phyloP scores from a whole-genome alignment of 2,329 filamentous ascomycete species.

The Chaetoscypha palmicola region DNA sequence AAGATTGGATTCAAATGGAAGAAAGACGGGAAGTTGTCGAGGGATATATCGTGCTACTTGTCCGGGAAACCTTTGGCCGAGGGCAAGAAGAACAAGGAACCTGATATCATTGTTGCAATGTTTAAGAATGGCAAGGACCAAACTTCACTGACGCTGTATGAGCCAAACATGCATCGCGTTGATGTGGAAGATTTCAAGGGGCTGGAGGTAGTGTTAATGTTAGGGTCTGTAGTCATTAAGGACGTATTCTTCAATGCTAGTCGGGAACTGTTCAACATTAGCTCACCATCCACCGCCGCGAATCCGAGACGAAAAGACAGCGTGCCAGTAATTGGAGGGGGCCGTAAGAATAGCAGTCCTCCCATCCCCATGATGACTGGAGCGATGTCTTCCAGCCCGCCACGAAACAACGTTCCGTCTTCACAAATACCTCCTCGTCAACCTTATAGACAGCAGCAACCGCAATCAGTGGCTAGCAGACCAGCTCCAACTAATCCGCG shows the following conservation, averaged over 20 bases:
- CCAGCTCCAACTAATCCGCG: conserved; percentile 26
- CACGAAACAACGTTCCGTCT: conserved; percentile 12
- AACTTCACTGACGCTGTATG: conserved; percentile 73
- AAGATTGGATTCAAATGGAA: conserved; percentile 84
- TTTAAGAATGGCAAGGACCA: conserved; percentile 60
- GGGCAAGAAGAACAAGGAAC: conserved; percentile 77
- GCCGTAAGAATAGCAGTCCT: conserved; percentile 14
- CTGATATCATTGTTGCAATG: conserved; percentile 89
- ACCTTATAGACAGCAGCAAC: conserved; percentile 15
- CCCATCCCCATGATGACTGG: conserved; percentile 26
- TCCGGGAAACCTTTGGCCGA: conserved; percentile 64
- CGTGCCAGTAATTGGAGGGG: conserved; percentile 21
- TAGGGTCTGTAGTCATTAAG: conserved; percentile 56
- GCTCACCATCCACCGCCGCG: conserved; percentile 32
- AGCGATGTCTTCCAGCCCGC: conserved; percentile 11
- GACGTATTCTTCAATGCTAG: conserved; percentile 59
- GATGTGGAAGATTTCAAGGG: conserved; percentile 94
- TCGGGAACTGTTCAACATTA: conserved; percentile 72
- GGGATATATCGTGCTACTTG: conserved; percentile 83
- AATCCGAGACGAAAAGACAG: conserved; percentile 27
- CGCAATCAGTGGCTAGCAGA: conserved; percentile 11
- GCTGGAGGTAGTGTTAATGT: conserved; percentile 70
- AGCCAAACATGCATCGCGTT: conserved; percentile 83
- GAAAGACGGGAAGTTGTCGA: conserved; percentile 76
- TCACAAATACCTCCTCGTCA: conserved; percentile 20